Base-by-base conservation (phyloP, 768 basidiomycete species). In the Omphalotus guepiniiformis region DNA sequence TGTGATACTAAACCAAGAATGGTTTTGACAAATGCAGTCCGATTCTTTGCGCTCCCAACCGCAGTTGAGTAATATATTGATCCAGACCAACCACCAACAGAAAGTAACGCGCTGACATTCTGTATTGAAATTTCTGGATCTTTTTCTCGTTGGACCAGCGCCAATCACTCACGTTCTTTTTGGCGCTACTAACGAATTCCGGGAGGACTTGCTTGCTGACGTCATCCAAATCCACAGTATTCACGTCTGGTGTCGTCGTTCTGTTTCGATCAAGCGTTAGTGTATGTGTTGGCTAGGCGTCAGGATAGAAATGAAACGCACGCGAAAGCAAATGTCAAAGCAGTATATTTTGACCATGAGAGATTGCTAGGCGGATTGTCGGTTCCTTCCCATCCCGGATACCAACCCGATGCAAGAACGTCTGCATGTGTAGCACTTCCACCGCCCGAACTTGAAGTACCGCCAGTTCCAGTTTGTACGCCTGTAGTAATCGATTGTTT, bases 1-100 rank as follows among this genome's bases (percentile, higher is more conserved):
- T 65, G 57, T 4, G 64, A 52, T 12, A 74, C 78, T 32, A 84
- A 64, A 19, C 67, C 63, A 21, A 68, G 66, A 22, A 86, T 60
- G 3, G 83, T 71, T 50, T 71, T 73, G 25, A 78, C 79, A 41
- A 86, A 81, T 2, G 74, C 67, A 3, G 75, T 78, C 32, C 83
- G 75, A 59, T 83, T 83, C 23, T 63, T 53, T 0, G 73, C 54
- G 6, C 75, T 78, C 25, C 71, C 75, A 6, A 87, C 78, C 36
- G 74, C 71, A 2, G 69, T 66, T 37, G 84, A 86, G 66, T 77
- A 88, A 63, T 71, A 84, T 11, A 66, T 63, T 1, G 79, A 81
- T 6, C 83, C 83, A 3, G 71, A 75, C 82, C 82, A 86, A 11
- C 85, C 85, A 39, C 84, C 85, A 23, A 85, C 68, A 26, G 81